phyloP scores from a whole-genome alignment of 192 early-diverging fungal species.

The Mortierella claussenii region DNA sequence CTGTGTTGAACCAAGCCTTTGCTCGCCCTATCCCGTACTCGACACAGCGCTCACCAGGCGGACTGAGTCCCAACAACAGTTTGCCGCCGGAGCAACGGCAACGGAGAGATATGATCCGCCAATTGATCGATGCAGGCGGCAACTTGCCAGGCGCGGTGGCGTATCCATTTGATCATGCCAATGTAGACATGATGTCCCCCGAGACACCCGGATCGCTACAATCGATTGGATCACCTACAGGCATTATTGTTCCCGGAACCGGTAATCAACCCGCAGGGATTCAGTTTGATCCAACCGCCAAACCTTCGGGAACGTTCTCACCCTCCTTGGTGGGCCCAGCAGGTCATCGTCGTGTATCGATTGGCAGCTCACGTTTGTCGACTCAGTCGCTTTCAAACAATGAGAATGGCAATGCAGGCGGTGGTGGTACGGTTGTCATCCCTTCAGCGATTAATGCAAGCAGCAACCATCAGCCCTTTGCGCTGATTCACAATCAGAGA shows the following conservation, averaged over 20 bases:
- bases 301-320: slow-evolving; percentile 25
- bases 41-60: slow-evolving; percentile 43
- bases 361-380: slow-evolving; percentile 13
- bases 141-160: neutral
- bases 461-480: slow-evolving; percentile 25
- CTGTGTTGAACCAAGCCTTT: slow-evolving; percentile 36
- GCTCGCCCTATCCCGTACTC: slow-evolving; percentile 25
- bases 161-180: slow-evolving; percentile 15
- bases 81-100: slow-evolving; percentile 12
- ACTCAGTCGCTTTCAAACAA: neutral
- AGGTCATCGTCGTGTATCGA: slow-evolving; percentile 16
- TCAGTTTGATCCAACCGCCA: slow-evolving; percentile 36
- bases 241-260: slow-evolving; percentile 11
- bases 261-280: slow-evolving; percentile 25
- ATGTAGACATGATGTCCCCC: slow-evolving; percentile 9
- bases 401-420: no score
- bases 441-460: slow-evolving; percentile 6
- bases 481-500: slow-evolving; percentile 14
- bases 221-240: slow-evolving; percentile 26
- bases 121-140: slow-evolving; percentile 29
- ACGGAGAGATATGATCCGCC: slow-evolving; percentile 22
- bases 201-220: slow-evolving; percentile 19
- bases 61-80: slow-evolving; percentile 29
- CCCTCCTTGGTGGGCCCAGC: slow-evolving; percentile 17
- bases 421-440: slow-evolving; percentile 18